Conservation (phyloP, 257 asterid genomes). For the Solanum lignicaule region DNA sequence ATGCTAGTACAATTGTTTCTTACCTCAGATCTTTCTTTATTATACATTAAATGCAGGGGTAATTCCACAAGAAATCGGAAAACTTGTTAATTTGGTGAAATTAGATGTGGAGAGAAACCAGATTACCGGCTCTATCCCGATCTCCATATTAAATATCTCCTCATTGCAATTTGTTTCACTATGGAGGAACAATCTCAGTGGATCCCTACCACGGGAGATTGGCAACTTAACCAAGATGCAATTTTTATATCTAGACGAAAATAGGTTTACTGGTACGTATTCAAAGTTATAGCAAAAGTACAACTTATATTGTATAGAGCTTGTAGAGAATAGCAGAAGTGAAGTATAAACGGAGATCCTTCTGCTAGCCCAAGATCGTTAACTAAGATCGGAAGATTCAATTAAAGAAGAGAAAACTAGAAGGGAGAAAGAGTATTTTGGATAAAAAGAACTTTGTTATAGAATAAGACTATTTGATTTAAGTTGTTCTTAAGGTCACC, state of each 20-base stretch:
- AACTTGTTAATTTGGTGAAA: background rate
- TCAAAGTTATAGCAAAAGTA: background rate
- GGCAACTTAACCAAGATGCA: background rate
- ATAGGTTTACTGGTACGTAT: background rate
- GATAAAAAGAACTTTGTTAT: too few species aligned
- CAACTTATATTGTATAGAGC: too few species aligned
- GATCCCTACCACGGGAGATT: background rate
- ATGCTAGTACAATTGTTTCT: too few species aligned
- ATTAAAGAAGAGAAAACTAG: too few species aligned
- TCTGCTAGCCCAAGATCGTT: background rate
- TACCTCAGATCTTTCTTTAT: too few species aligned
- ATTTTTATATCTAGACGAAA: accelerated
- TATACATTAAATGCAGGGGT: background rate
- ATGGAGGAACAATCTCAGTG: accelerated
- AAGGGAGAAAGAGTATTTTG: too few species aligned
- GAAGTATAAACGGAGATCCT: too few species aligned
- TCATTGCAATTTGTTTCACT: accelerated
- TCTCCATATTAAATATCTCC: background rate
- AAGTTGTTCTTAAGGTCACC: too few species aligned
- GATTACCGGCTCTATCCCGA: too few species aligned
- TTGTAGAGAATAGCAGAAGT: too few species aligned
- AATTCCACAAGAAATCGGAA: background rate
- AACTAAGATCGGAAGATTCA: too few species aligned
- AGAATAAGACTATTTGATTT: too few species aligned
- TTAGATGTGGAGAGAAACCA: accelerated